phyloP scores from a whole-genome alignment of 768 basidiomycete genomes.

The Lactarius hengduanensis region DNA sequence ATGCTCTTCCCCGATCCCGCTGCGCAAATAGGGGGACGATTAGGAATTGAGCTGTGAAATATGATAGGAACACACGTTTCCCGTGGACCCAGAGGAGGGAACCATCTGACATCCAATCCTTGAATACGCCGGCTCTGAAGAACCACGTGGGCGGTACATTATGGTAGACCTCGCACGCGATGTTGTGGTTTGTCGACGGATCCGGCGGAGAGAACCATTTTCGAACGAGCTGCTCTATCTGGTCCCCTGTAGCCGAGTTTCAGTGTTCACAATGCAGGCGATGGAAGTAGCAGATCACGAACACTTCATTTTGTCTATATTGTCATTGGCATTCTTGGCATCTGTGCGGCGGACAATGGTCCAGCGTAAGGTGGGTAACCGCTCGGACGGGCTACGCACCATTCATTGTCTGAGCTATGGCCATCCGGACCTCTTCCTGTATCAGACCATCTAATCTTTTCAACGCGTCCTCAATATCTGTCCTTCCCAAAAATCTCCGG shows the following conservation, averaged over 20 bases:
- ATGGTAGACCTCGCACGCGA: neutral
- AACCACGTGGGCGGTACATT: neutral
- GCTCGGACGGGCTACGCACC: too few relatives aligned
- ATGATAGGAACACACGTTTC: neutral
- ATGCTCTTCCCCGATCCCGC: neutral
- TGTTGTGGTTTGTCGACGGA: neutral
- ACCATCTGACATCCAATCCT: neutral
- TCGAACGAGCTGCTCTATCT: neutral
- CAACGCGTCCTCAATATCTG: neutral
- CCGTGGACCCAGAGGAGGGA: neutral
- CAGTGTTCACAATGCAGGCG: neutral
- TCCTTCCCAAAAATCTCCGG: neutral
- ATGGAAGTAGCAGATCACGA: neutral
- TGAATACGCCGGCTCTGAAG: neutral
- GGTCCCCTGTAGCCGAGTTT: neutral
- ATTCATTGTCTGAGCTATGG: neutral
- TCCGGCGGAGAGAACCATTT: neutral
- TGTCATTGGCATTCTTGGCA: too few relatives aligned
- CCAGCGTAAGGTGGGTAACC: too few relatives aligned
- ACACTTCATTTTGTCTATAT: neutral
- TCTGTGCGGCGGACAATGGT: too few relatives aligned
- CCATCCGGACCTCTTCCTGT: neutral
- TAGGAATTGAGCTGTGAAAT: neutral
- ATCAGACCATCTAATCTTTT: neutral
- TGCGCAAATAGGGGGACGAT: neutral